phyloP scores from a whole-genome alignment of 2,329 filamentous ascomycete genomes.

The Neoarthrinium moseri region DNA sequence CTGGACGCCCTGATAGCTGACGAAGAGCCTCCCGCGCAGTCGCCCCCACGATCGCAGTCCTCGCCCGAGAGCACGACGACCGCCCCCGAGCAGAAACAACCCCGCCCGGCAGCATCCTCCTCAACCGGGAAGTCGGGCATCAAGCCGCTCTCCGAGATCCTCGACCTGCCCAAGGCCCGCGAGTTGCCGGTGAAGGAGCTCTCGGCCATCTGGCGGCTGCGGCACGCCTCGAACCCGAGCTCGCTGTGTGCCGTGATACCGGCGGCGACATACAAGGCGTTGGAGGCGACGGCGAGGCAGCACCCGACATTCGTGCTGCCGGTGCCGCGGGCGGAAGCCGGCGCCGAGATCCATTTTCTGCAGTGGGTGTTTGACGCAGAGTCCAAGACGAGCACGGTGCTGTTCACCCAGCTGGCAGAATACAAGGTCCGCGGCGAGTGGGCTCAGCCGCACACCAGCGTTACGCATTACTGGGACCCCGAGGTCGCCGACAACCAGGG shows the following conservation, averaged over 20 bases:
- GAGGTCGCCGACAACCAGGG: constrained; percentile 66
- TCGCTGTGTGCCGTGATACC: constrained; percentile 86
- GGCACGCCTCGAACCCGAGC: constrained; percentile 70
- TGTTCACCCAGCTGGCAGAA: constrained; percentile 92
- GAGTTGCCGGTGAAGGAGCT: constrained; percentile 78
- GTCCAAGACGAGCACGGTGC: constrained; percentile 67
- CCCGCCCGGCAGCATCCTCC: constrained; percentile 14
- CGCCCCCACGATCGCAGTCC: too few relatives aligned
- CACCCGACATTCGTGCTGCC: constrained; percentile 92
- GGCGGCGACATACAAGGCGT: constrained; percentile 67
- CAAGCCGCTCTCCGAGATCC: constrained; percentile 49
- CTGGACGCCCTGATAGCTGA: constrained; percentile 29
- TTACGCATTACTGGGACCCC: constrained; percentile 83
- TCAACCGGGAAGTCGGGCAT: constrained; percentile 26
- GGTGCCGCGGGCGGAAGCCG: constrained; percentile 65
- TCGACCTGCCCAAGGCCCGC: constrained; percentile 78
- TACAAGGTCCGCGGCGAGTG: constrained; percentile 90
- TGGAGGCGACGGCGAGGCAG: constrained; percentile 67
- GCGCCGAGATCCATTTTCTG: constrained; percentile 91
- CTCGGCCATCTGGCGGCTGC: constrained; percentile 84
- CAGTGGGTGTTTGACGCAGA: constrained; percentile 87
- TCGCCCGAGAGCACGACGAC: background rate
- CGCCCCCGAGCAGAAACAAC: constrained; percentile 6
- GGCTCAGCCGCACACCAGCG: constrained; percentile 86
- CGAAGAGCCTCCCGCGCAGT: constrained; percentile 22